Conservation (phyloP, 2,329 filamentous ascomycete species). For the Cladosporium sphaerospermum region DNA sequence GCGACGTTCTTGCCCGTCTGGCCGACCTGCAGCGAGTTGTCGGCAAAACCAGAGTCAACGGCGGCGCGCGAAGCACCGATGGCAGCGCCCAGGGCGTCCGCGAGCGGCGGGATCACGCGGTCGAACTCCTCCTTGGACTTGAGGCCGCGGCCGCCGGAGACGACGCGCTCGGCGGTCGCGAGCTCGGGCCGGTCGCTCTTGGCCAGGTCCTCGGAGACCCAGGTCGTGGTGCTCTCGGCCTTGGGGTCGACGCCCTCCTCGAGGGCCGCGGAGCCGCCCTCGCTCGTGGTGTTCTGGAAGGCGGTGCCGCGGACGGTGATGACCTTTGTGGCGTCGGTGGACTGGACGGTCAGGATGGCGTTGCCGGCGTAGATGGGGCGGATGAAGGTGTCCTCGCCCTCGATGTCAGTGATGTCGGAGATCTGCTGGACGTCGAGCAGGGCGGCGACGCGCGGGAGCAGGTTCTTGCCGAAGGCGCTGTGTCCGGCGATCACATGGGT, state of each 20-base stretch:
- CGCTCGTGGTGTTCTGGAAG: constrained; percentile 68
- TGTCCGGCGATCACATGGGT: constrained; percentile 87
- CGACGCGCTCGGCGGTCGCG: constrained; percentile 79
- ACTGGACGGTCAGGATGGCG: constrained; percentile 92
- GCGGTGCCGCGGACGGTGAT: constrained; percentile 91
- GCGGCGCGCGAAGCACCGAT: constrained; percentile 92
- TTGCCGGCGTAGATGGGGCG: constrained; percentile 97
- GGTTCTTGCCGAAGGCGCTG: constrained; percentile 92
- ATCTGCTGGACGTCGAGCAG: constrained; percentile 89
- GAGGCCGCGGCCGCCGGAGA: constrained; percentile 86
- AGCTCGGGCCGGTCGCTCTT: constrained; percentile 93
- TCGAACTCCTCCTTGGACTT: constrained; percentile 99
- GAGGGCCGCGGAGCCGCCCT: constrained; percentile 67
- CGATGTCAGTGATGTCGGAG: constrained; percentile 81
- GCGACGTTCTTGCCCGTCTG: constrained; percentile 99
- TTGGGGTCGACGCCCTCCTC: constrained; percentile 84
- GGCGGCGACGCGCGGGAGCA: constrained; percentile 86
- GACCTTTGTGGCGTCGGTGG: constrained; percentile 75
- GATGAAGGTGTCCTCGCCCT: constrained; percentile 89
- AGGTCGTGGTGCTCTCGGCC: constrained; percentile 65
- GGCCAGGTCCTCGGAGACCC: constrained; percentile 88
- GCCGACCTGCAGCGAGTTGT: constrained; percentile 96
- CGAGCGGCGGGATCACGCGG: constrained; percentile 81
- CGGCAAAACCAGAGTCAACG: constrained; percentile 93
- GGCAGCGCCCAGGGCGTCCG: constrained; percentile 88